phyloP scores from a whole-genome alignment of 257 asterid genomes.

The Paulownia fortunei region DNA sequence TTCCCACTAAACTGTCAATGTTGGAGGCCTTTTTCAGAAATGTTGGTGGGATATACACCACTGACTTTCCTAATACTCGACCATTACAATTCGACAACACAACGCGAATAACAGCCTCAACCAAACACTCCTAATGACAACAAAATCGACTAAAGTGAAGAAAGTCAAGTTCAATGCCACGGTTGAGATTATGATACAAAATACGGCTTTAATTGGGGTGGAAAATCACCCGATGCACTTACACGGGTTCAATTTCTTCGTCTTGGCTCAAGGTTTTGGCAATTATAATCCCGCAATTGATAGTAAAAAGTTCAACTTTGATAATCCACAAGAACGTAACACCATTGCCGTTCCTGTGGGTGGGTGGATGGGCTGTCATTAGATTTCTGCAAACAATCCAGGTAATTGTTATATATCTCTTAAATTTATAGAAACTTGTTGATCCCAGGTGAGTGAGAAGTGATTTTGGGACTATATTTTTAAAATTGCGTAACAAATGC shows the following conservation, averaged over 20 bases:
- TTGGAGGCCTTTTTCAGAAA: conserved; percentile 62
- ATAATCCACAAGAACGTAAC: conserved; percentile 63
- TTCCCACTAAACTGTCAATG: conserved; percentile 55
- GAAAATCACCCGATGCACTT: conserved; percentile 75
- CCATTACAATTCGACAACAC: conserved; percentile 57
- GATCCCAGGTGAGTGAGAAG: no score
- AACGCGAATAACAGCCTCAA: conserved; percentile 31
- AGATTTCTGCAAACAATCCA: conserved; percentile 68
- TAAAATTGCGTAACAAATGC: no score
- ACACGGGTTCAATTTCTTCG: conserved; percentile 65
- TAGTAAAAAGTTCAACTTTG: conserved; percentile 43
- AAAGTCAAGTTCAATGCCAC: conserved; percentile 47
- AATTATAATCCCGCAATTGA: conserved; percentile 49
- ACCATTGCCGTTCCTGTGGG: conserved; percentile 70
- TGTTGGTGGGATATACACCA: conserved; percentile 53
- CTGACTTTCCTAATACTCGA: conserved; percentile 57
- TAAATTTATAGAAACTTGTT: no score
- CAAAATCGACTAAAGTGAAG: conserved; percentile 58
- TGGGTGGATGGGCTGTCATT: conserved; percentile 71
- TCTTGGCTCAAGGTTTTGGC: conserved; percentile 69
- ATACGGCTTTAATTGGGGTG: conserved; percentile 54
- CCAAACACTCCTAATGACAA: conserved; percentile 34
- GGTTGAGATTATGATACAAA: conserved; percentile 59
- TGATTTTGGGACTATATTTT: no score
- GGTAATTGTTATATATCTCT: no score